These are phyloP conservation scores for Chenopodium formosanum DNA, from an alignment of 148 eudicot genomes.

Conservation along the genomic window DNA sequence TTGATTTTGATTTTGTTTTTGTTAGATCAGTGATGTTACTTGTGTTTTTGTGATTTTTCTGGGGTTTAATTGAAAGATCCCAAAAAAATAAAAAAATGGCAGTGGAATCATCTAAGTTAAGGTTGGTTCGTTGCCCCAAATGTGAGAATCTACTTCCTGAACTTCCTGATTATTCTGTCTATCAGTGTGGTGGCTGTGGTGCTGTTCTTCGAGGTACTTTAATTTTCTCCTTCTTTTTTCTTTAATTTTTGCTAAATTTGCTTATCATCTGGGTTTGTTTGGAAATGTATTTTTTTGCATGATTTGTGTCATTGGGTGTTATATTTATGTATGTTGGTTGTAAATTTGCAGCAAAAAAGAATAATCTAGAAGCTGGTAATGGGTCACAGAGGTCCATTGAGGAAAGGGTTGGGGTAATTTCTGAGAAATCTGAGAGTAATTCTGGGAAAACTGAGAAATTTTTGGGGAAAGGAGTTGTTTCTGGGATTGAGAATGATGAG, in stretches of 20 bases:
- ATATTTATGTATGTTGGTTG: conserved; percentile 11
- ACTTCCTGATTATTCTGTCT: conserved; percentile 71
- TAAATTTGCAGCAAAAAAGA: conserved; percentile 58
- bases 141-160: conserved; percentile 82
- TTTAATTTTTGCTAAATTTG: conserved; percentile 7
- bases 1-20: background rate
- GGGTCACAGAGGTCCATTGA: conserved; percentile 50
- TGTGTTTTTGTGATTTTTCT: conserved; percentile 4
- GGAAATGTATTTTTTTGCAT: conserved; percentile 13
- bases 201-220: conserved; percentile 75
- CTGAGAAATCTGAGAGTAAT: conserved; percentile 46
- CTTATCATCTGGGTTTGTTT: conserved; percentile 8
- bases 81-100: conserved; percentile 38
- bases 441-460: conserved; percentile 39
- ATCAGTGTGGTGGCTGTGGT: conserved; percentile 94
- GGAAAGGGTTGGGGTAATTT: conserved; percentile 36
- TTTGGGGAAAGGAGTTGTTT: conserved; percentile 35
- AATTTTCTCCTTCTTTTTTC: conserved; percentile 12
- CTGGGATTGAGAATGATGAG: conserved; percentile 45
- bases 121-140: conserved; percentile 85
- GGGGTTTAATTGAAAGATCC: conserved; percentile 10
- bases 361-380: conserved; percentile 40
- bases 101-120: conserved; percentile 50
- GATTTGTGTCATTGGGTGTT: conserved; percentile 12
- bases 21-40: conserved; percentile 23